phyloP scores from a whole-genome alignment of 768 basidiomycete genomes.

The Rhizopogon rudus region DNA sequence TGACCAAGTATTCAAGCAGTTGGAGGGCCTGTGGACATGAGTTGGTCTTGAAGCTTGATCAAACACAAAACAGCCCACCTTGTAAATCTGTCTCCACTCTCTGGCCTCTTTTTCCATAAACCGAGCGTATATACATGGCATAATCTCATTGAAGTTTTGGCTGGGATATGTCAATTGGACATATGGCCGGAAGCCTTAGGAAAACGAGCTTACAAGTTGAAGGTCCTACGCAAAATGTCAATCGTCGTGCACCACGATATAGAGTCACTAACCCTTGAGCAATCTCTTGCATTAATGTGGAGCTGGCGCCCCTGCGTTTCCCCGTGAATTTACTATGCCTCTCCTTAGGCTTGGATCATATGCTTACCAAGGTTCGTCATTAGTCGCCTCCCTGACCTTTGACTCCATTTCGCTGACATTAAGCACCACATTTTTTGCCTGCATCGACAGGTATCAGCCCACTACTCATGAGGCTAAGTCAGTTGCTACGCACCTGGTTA shows the following conservation, averaged over 20 bases:
- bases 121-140: conserved; percentile 92
- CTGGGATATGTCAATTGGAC: conserved; percentile 33
- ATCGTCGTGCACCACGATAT: background rate
- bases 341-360: background rate
- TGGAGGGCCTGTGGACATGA: conserved; percentile 64
- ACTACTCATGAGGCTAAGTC: background rate
- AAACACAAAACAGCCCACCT: conserved; percentile 42
- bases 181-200: background rate
- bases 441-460: conserved; percentile 5
- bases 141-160: conserved; percentile 98
- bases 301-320: conserved; percentile 86
- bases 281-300: conserved; percentile 97
- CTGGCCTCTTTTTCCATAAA: conserved; percentile 99
- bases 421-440: conserved; percentile 96
- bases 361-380: conserved; percentile 95
- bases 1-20: conserved; percentile 92
- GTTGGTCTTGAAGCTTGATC: background rate
- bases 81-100: conserved; percentile 99
- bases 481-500: conserved; percentile 62
- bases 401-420: conserved; percentile 97
- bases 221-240: conserved; percentile 61
- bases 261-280: conserved; percentile 76
- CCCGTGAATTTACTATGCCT: background rate
- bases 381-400: conserved; percentile 94
- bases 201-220: conserved; percentile 77